phyloP scores from a whole-genome alignment of 2,329 filamentous ascomycete species.

The Cercospora janseana region DNA sequence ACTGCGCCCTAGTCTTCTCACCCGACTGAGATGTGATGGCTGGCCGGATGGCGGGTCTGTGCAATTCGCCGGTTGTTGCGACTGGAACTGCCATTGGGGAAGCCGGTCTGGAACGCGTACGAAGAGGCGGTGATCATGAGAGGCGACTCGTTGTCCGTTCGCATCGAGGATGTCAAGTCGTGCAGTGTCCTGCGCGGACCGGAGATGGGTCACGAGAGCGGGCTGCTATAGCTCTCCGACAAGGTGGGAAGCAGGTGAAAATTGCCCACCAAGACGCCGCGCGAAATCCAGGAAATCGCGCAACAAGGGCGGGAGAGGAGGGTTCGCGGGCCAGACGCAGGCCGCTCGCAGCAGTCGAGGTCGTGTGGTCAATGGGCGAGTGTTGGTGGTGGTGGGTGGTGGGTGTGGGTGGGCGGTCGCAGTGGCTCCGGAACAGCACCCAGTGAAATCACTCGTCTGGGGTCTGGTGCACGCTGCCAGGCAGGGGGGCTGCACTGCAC shows the following conservation, averaged over 20 bases:
- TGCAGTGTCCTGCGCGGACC: constrained; percentile 5
- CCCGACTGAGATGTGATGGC: constrained; percentile 46
- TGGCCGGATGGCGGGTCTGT: constrained; percentile 43
- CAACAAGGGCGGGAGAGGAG: neutral
- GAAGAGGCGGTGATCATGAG: constrained; percentile 37
- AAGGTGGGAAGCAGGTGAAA: too few relatives aligned
- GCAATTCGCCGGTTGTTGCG: constrained; percentile 41
- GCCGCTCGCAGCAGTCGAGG: neutral
- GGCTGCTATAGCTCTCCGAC: constrained; percentile 4
- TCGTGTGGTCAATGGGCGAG: constrained; percentile 9
- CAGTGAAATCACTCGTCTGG: constrained; percentile 8
- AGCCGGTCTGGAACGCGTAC: constrained; percentile 28
- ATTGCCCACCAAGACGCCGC: too few relatives aligned
- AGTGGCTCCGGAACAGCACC: neutral
- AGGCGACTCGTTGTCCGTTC: constrained; percentile 30
- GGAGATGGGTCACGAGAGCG: constrained; percentile 8
- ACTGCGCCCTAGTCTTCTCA: constrained; percentile 43
- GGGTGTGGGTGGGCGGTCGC: neutral
- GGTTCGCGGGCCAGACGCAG: neutral
- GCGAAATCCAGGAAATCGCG: neutral
- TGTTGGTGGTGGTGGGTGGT: constrained; percentile 8
- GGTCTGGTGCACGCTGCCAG: too few relatives aligned
- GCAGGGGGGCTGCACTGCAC: neutral
- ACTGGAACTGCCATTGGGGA: constrained; percentile 46
- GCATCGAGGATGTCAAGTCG: neutral